phyloP scores from a whole-genome alignment of 2,329 filamentous ascomycete genomes.

The Zymoseptoria passerinii region DNA sequence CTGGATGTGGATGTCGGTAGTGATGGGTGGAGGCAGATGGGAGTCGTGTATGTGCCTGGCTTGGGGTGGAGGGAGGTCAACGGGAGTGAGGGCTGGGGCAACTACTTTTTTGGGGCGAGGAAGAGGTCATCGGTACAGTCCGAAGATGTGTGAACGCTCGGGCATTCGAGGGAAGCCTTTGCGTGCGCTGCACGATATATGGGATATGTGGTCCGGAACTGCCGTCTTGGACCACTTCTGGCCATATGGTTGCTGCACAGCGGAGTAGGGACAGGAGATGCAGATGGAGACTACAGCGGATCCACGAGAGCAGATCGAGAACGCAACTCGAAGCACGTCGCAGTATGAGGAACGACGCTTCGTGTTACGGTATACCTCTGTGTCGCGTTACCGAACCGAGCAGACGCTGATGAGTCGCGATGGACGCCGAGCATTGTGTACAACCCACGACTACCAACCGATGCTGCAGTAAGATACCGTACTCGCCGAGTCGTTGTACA shows the following conservation, averaged over 20 bases:
- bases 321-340: too few relatives aligned
- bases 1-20: slow-evolving; percentile 51
- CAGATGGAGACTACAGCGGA: too few relatives aligned
- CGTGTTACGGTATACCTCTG: too few relatives aligned
- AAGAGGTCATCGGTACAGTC: slow-evolving; percentile 27
- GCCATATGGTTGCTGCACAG: too few relatives aligned
- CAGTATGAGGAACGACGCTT: too few relatives aligned
- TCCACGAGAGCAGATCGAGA: too few relatives aligned
- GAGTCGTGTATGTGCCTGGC: slow-evolving; percentile 83
- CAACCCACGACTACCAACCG: not conserved
- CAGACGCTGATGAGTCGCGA: not conserved
- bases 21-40: slow-evolving; percentile 64
- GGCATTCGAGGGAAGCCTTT: not conserved
- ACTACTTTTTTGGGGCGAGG: slow-evolving; percentile 90
- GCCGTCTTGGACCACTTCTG: too few relatives aligned
- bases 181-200: too few relatives aligned
- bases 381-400: too few relatives aligned
- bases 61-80: slow-evolving; percentile 78
- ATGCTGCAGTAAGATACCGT: not conserved
- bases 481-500: not conserved
- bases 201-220: too few relatives aligned
- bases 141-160: not conserved
- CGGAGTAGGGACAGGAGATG: too few relatives aligned
- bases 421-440: not conserved
- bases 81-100: slow-evolving; percentile 78